Base-by-base conservation (phyloP, 306 rosid genomes). In the Begonia fuchsioides region DNA sequence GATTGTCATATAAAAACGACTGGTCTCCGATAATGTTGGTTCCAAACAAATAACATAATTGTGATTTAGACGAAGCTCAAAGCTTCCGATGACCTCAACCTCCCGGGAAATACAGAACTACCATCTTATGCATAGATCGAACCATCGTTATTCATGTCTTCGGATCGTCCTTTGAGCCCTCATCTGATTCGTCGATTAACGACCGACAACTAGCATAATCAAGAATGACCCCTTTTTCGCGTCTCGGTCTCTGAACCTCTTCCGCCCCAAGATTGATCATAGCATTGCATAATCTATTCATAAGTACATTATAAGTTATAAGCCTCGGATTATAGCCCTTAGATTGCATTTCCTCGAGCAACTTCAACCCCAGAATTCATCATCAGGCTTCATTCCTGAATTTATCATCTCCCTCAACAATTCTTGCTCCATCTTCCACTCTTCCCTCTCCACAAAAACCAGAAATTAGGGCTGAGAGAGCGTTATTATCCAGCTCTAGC, bases 231-330 rank as follows among this genome's bases (percentile, higher is more conserved):
- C 96, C 96, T 57, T 63, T 87, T 77, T 76, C 81, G 38, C 69
- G 56, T 54, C 62, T 59, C 15, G 78, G 70, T 52, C 60, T 54
- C 61, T 78, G 53, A 53, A 61, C 50, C 56, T 73, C 76, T 44
- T 57, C 61, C 11, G 75, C 79, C 58, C 81, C 86, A 64, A 80
- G 48, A 59, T 80, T 83, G 51, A 80, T 77, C 96, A 87, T 87
- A 50, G 93, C 88, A 59, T 80, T 87, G 71, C 96, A 83, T 8
- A 83, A 48, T 52, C 93, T 94, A 59, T 80, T 80, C 93, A 87
- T 78, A 14, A 87, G 88, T n/a, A 67, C 93, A 58, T 87, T 87
- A 60, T 87, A 80, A 13, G 93, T 76, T 48, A 78, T 83, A 60
- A 83, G 76, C 17, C 79, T 74, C 0, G 94, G 94, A 2, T 69